Conservation (phyloP, 2,329 filamentous ascomycete genomes). For the Sporothrix globosa region DNA sequence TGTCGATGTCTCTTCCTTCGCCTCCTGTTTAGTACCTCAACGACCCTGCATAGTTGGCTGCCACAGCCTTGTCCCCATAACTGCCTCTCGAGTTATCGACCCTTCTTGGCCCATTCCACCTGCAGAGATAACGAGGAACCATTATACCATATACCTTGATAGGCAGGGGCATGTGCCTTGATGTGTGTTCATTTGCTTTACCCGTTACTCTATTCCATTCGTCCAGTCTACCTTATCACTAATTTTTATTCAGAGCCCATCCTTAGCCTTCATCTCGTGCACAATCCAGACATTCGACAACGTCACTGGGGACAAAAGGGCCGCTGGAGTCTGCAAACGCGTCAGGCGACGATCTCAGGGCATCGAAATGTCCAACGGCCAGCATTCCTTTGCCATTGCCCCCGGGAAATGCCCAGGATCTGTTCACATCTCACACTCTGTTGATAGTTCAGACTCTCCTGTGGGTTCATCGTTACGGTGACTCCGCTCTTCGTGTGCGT, state of each 20-base stretch:
- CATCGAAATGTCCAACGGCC: conserved; percentile 15
- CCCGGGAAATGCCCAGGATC: background rate
- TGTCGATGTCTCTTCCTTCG: background rate
- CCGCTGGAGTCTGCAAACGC: background rate
- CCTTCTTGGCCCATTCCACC: conserved; percentile 16
- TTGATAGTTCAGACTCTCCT: background rate
- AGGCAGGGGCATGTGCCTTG: background rate
- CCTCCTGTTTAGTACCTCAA: background rate
- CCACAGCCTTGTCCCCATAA: conserved; percentile 1
- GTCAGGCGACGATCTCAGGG: conserved; percentile 6
- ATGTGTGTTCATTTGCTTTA: background rate
- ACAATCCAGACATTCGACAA: conserved; percentile 12
- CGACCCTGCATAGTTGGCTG: background rate
- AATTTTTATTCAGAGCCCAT: background rate
- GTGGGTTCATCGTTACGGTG: background rate
- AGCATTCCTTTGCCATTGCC: conserved; percentile 16
- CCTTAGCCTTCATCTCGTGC: conserved; percentile 7
- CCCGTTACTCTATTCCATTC: background rate
- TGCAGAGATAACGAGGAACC: background rate
- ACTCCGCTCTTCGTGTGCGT: conserved; percentile 16
- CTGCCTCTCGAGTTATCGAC: background rate
- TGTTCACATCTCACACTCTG: too few relatives aligned
- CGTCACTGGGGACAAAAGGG: background rate
- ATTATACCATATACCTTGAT: background rate
- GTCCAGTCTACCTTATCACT: too few relatives aligned